Percentiles rank a stretch among this genome's conserved stretches.
Evolutionary conservation across 1,284 basidiomycete species (phyloP).

Genomic region (Tilletiopsis washingtonensis): DNA sequence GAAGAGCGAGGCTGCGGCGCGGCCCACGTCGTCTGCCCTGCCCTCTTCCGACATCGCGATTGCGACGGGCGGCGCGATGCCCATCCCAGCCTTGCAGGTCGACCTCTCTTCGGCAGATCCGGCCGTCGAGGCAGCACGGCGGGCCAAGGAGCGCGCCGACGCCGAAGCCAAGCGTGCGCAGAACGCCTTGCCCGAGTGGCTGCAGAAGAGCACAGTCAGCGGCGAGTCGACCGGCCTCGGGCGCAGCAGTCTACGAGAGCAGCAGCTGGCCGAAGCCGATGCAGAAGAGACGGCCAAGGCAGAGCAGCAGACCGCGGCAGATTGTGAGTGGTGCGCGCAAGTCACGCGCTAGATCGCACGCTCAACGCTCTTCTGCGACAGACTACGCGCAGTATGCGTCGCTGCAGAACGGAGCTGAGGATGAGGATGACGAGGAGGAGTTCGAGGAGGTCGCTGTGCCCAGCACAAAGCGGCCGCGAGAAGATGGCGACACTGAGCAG

Average conservation of each 20-base stretch:
- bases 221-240: slow-evolving; percentile 82
- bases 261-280: slow-evolving; percentile 3
- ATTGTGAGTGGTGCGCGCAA: slow-evolving; percentile 16
- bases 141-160: slow-evolving; percentile 36
- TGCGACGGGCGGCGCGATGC: slow-evolving; percentile 2
- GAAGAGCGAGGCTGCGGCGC: slow-evolving; percentile 45
- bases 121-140: slow-evolving; percentile 49
- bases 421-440: slow-evolving; percentile 16
- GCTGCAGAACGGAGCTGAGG: slow-evolving; percentile 23
- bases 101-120: slow-evolving; percentile 39
- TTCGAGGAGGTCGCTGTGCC: slow-evolving; percentile 19
- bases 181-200: slow-evolving; percentile 86
- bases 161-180: slow-evolving; percentile 56
- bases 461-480: slow-evolving; percentile 7
- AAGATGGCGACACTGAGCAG: background rate
- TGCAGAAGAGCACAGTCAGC: slow-evolving; percentile 85
- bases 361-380: background rate
- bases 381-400: slow-evolving; percentile 40
- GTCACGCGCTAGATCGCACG: background rate
- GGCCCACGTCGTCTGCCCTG: slow-evolving; percentile 9
- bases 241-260: slow-evolving; percentile 5
- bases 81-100: slow-evolving; percentile 22
- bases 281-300: slow-evolving; percentile 10
- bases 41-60: slow-evolving; percentile 8
- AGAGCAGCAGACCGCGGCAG: slow-evolving; percentile 24